phyloP scores from a whole-genome alignment of 805 yeast genomes.

The Lipomyces sp. region DNA sequence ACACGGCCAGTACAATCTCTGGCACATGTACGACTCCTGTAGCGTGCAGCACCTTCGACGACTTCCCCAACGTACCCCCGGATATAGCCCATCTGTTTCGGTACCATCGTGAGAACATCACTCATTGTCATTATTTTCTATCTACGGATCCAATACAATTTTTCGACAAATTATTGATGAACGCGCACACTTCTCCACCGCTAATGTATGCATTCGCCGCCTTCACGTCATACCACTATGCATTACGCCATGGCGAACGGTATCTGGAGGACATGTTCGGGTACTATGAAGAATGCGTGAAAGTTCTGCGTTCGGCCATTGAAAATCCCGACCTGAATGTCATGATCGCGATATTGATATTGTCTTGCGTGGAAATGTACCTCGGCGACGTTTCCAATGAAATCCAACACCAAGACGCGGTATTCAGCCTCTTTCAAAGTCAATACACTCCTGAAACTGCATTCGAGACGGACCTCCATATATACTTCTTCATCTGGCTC shows the following conservation, averaged over 20 bases:
- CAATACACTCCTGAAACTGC: slow-evolving; percentile 20
- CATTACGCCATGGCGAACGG: slow-evolving; percentile 59
- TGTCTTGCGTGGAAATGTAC: slow-evolving; percentile 30
- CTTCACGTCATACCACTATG: slow-evolving; percentile 45
- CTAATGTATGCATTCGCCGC: slow-evolving; percentile 35
- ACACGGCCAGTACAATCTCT: slow-evolving; percentile 3
- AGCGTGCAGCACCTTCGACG: not conserved
- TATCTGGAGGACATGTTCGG: slow-evolving; percentile 46
- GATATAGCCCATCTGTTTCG: slow-evolving; percentile 21
- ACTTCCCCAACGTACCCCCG: slow-evolving; percentile 13
- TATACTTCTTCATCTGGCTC: slow-evolving; percentile 29
- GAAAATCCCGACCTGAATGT: slow-evolving; percentile 18
- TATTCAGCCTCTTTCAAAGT: slow-evolving; percentile 19
- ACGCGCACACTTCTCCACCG: slow-evolving; percentile 14
- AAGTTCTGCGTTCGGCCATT: slow-evolving; percentile 18
- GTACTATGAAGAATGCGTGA: slow-evolving; percentile 28
- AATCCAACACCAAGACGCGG: slow-evolving; percentile 32
- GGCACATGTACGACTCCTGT: not conserved
- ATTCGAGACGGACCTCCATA: slow-evolving; percentile 21
- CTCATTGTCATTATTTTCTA: slow-evolving; percentile 31
- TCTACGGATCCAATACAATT: slow-evolving; percentile 26
- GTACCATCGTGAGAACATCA: slow-evolving; percentile 24
- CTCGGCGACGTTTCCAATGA: slow-evolving; percentile 36
- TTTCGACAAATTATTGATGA: slow-evolving; percentile 17
- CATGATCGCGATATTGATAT: slow-evolving; percentile 24